Base-by-base conservation (phyloP, 2,329 filamentous ascomycete genomes). In the Fusarium metavorans region DNA sequence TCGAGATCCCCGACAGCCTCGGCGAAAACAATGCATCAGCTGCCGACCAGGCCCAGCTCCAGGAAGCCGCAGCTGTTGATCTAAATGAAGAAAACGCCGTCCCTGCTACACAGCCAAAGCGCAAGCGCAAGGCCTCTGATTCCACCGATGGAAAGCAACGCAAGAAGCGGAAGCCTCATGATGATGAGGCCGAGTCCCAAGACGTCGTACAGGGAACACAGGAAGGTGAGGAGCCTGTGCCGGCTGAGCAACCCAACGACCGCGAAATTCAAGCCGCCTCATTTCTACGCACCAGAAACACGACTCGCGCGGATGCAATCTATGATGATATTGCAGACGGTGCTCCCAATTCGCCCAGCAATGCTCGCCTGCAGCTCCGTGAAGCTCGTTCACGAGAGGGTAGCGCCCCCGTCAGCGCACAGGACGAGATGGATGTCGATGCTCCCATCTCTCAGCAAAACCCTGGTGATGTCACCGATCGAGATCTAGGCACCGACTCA, bases 111-210 rank as follows among this genome's bases (percentile, higher is more conserved):
- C 77, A 80, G 20, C 62, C 76, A 18, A 83, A 80, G 67, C 80
- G 81, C 72, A 83, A 83, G 70, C 81, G 82, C 73, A 82, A 80
- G 66, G 65, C 76, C 1, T 78, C 80, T 6, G 78, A 80, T 59
- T 77, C 78, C 3, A 62, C 72, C 7, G 81, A 82, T 11, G 75
- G 75, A n/a, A 81, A 81, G 66, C 74, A 77, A 35, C 76, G 78
- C 30, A 84, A 83, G 77, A 84, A 83, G 74, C 76, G 74, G 20
- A 81, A 76, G 41, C 73, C 79, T 13, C 67, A 75, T 54, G 77
- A 77, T 23, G 64, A 76, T 8, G 76, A 68, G n/a, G 20, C 52
- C 30, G 64, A 64, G 25, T 71, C 74, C 30, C 74, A 78, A 23
- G 74, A 77, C 6, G 71, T 76, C 6, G 57, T 74, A 39, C 72